A percentile compares a stretch with the other conserved stretches of the same genome.
Conservation (phyloP, 1,284 basidiomycete species). For the Sanghuangporus weigelae region DNA sequence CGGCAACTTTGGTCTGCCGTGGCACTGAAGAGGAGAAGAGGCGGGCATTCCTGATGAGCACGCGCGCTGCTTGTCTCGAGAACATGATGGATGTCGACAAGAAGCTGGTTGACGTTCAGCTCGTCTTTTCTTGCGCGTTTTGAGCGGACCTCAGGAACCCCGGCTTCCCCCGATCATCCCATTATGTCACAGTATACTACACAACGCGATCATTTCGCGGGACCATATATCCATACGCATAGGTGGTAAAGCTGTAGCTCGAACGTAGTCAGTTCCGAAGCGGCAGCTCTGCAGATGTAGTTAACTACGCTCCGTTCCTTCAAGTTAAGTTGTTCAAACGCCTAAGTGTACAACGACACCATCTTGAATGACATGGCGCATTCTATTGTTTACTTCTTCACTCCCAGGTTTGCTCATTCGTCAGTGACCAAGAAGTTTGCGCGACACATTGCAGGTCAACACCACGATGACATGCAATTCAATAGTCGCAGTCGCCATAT, state of each 20-base stretch:
- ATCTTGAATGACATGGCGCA: no score
- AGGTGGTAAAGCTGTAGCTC: no score
- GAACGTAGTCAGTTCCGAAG: not conserved
- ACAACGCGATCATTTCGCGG: not conserved
- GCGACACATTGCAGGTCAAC: not conserved
- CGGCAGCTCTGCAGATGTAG: no score
- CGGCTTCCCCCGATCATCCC: not conserved
- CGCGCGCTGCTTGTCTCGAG: conserved; percentile 48
- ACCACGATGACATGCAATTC: not conserved
- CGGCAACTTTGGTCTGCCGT: conserved; percentile 78
- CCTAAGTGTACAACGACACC: no score
- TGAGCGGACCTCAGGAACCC: not conserved
- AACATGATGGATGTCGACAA: conserved; percentile 38
- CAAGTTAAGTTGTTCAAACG: no score
- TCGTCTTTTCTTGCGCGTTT: not conserved
- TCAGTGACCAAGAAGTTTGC: not conserved
- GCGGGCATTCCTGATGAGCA: conserved; percentile 44
- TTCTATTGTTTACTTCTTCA: no score
- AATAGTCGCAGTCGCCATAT: not conserved
- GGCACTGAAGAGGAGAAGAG: conserved; percentile 76
- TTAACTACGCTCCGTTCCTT: no score
- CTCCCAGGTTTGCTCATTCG: no score
- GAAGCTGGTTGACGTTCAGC: not conserved
- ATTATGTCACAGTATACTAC: not conserved
- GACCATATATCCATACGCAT: not conserved